phyloP scores from a whole-genome alignment of 2,329 filamentous ascomycete genomes.

The Bimuria novae-zelandiae region DNA sequence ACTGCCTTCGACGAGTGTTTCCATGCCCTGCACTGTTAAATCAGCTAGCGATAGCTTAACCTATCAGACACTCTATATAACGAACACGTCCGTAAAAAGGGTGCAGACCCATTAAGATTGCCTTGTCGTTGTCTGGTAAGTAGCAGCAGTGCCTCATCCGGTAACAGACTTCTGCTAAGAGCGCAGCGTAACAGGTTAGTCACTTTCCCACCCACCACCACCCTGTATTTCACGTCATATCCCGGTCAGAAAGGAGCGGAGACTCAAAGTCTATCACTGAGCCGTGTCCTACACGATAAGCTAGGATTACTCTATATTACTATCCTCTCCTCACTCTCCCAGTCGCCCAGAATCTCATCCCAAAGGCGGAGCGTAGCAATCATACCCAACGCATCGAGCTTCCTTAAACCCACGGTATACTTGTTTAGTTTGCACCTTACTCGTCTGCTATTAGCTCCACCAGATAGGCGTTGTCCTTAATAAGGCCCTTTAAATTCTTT shows the following conservation, averaged over 20 bases:
- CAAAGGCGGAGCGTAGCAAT: background rate
- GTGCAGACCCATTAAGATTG: background rate
- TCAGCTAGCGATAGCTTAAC: background rate
- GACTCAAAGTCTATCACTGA: background rate
- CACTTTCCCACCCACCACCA: too few relatives aligned
- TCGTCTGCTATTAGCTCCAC: background rate
- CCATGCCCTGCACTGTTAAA: conserved; percentile 1
- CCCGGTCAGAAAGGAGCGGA: background rate
- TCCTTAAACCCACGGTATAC: background rate
- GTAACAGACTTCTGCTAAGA: background rate
- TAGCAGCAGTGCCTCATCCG: background rate
- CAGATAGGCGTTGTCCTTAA: background rate
- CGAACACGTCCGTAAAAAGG: background rate
- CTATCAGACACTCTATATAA: background rate
- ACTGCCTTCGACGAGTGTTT: background rate
- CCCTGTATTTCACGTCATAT: background rate
- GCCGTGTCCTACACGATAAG: background rate
- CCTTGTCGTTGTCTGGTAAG: background rate
- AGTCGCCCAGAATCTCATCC: background rate
- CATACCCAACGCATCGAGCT: background rate
- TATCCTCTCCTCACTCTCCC: background rate
- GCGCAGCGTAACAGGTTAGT: background rate
- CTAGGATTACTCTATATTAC: background rate
- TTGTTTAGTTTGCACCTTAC: background rate
- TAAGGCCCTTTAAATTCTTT: background rate